phyloP scores from a whole-genome alignment of 257 asterid species.

The Nicotiana sylvestris region DNA sequence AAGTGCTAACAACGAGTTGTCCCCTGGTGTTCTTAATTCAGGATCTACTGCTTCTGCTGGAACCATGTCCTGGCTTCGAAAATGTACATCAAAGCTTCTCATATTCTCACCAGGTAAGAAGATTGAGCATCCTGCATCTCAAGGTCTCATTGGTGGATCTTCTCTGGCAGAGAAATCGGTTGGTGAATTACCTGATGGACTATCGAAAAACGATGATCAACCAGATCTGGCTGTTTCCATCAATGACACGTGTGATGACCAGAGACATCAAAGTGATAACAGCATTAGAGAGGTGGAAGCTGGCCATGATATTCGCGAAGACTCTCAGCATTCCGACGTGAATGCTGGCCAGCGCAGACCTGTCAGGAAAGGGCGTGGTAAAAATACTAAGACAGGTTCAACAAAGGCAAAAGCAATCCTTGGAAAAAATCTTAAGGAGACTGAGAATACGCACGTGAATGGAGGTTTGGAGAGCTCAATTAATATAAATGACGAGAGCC shows the following conservation, averaged over 20 bases:
- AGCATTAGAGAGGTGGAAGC: constrained; percentile 38
- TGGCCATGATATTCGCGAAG: constrained; percentile 40
- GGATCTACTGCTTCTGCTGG: constrained; percentile 72
- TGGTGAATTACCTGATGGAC: constrained; percentile 26
- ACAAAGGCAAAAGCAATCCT: constrained; percentile 12
- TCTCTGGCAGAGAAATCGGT: constrained; percentile 22
- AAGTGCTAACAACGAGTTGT: constrained; percentile 30
- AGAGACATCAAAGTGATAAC: constrained; percentile 40
- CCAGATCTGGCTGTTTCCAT: constrained; percentile 40
- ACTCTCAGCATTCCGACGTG: constrained; percentile 41
- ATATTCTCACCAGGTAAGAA: constrained; percentile 79
- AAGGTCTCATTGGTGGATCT: constrained; percentile 27
- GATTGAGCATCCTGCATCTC: constrained; percentile 43
- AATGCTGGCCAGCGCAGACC: constrained; percentile 31
- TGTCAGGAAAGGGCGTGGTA: constrained; percentile 34
- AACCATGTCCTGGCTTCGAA: constrained; percentile 80
- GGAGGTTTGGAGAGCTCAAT: constrained; percentile 46
- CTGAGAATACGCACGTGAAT: constrained; percentile 20
- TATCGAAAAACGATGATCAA: constrained; percentile 34
- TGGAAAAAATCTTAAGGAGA: neutral
- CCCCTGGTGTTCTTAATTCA: constrained; percentile 39
- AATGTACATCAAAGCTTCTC: constrained; percentile 77
- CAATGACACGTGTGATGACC: constrained; percentile 44
- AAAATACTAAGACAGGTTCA: constrained; percentile 31
- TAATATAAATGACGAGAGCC: constrained; percentile 46